These are phyloP conservation scores for Ascodesmis nigricans DNA, from an alignment of 495 filamentous ascomycete genomes.

Conservation along the genomic window DNA sequence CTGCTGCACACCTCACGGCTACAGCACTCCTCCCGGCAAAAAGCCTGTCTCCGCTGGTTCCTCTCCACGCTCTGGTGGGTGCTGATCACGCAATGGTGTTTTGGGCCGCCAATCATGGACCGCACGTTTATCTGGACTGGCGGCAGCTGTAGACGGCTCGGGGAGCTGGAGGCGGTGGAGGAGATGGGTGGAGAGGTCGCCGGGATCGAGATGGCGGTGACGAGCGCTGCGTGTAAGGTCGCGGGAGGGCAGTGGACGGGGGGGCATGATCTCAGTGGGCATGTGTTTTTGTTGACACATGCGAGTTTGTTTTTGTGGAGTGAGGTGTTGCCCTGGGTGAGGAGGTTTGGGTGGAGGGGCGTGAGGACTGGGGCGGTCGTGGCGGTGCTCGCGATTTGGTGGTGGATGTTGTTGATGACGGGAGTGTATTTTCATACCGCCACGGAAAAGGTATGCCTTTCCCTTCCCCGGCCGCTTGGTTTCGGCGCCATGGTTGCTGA, in stretches of 20 bases:
- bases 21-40: constrained; percentile 23
- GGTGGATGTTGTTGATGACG: constrained; percentile 97
- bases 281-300: constrained; percentile 80
- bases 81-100: constrained; percentile 82
- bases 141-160: constrained; percentile 44
- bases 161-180: constrained; percentile 5
- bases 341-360: constrained; percentile 21
- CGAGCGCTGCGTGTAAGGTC: constrained; percentile 59
- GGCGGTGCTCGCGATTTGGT: constrained; percentile 38
- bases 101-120: constrained; percentile 76
- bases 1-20: constrained; percentile 23
- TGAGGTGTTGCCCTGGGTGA: constrained; percentile 35
- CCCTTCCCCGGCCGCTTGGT: constrained; percentile 2
- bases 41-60: constrained; percentile 41
- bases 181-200: constrained; percentile 22
- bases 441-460: constrained; percentile 84
- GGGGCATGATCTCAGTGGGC: constrained; percentile 82
- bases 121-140: constrained; percentile 61
- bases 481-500: constrained; percentile 1
- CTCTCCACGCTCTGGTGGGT: constrained; percentile 56
- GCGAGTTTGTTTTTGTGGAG: constrained; percentile 57
- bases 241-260: constrained; percentile 67
- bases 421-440: constrained; percentile 94
- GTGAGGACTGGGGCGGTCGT: constrained; percentile 27
- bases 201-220: constrained; percentile 34